Conservation (phyloP, 2,329 filamentous ascomycete genomes). For the Ophiostoma australiae region DNA sequence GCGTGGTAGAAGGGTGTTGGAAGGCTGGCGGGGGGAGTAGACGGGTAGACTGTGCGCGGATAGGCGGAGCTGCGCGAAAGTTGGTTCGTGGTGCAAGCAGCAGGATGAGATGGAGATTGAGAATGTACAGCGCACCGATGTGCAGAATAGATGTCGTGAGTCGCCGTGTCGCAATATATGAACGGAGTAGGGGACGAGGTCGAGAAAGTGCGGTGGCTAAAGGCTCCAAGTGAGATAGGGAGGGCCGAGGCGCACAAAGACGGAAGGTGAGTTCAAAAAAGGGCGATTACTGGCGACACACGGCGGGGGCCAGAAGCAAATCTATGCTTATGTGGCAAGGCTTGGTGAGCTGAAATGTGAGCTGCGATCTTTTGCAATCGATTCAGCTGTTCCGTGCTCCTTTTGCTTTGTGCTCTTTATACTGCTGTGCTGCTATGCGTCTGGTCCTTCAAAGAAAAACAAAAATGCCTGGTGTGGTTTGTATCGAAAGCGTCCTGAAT, state of each 20-base stretch:
- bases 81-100: neutral
- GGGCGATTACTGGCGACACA: conserved; percentile 9
- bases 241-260: neutral
- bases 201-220: neutral
- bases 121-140: neutral
- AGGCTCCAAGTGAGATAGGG: neutral
- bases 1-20: neutral
- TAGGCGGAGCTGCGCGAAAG: neutral
- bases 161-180: neutral
- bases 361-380: neutral
- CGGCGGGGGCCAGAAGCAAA: neutral
- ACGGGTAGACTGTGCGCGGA: neutral
- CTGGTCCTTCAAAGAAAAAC: neutral
- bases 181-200: neutral
- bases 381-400: neutral
- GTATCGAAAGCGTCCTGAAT: neutral
- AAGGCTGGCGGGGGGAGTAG: neutral
- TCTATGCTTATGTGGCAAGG: neutral
- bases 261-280: neutral
- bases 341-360: neutral
- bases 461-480: neutral
- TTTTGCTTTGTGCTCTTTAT: neutral
- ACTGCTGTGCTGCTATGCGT: neutral
- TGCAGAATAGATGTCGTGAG: neutral
- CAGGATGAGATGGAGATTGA: neutral